These are phyloP conservation scores for Ustilago lituana DNA, from an alignment of 1,284 basidiomycete species.

Conservation along the genomic window DNA sequence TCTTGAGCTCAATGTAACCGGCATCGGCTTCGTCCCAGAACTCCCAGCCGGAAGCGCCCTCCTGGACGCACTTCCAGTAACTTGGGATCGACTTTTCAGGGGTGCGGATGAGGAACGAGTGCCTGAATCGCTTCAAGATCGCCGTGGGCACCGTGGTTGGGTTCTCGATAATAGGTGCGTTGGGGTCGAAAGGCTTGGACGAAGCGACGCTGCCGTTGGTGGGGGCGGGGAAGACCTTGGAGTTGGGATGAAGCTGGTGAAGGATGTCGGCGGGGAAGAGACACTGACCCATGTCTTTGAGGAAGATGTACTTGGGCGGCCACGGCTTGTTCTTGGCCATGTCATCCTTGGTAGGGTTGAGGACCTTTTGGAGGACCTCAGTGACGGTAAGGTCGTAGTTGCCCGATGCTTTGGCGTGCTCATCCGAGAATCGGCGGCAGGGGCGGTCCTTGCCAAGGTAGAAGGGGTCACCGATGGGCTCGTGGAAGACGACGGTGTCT, in stretches of 20 bases:
- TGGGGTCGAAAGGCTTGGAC: constrained; percentile 17
- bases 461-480: constrained; percentile 61
- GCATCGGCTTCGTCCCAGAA: constrained; percentile 64
- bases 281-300: constrained; percentile 66
- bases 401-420: constrained; percentile 39
- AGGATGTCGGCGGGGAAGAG: constrained; percentile 52
- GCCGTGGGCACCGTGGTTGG: constrained; percentile 61
- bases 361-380: constrained; percentile 39
- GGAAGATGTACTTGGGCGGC: constrained; percentile 56
- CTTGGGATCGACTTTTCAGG: constrained; percentile 60
- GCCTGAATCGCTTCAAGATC: constrained; percentile 58
- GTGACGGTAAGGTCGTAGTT: constrained; percentile 52
- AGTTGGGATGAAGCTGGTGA: constrained; percentile 53
- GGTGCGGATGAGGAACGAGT: constrained; percentile 65
- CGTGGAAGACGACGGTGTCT: constrained; percentile 60
- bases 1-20: constrained; percentile 56
- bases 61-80: constrained; percentile 64
- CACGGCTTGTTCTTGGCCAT: constrained; percentile 32
- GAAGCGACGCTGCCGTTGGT: background rate
- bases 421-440: constrained; percentile 54
- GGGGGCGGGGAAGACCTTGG: constrained; percentile 52
- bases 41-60: constrained; percentile 60
- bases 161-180: constrained; percentile 60
- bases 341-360: constrained; percentile 40
- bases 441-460: constrained; percentile 52